Conservation (phyloP, 208 protist genomes). For the Crithidia brevicula region DNA sequence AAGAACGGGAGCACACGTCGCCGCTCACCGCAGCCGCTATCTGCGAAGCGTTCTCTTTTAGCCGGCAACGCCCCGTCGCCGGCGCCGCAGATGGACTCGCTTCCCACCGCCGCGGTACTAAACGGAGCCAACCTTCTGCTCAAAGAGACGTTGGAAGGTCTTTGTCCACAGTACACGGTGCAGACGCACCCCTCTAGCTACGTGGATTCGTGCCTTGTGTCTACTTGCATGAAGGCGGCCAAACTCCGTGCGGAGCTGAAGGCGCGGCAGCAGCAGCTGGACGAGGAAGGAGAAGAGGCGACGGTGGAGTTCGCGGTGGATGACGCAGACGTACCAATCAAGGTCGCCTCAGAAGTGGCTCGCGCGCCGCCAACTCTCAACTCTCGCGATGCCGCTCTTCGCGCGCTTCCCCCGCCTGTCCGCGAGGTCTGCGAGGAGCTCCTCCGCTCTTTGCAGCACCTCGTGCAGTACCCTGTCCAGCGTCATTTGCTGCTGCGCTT, state of each 20-base stretch:
- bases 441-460: conserved; percentile 42
- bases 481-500: conserved; percentile 61
- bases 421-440: conserved; percentile 42
- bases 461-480: conserved; percentile 61
- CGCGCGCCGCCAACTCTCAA: not conserved
- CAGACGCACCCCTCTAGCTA: conserved; percentile 54
- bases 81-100: not conserved
- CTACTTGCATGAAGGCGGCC: conserved; percentile 45
- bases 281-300: not conserved
- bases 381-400: conserved; percentile 12
- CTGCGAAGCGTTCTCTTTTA: not conserved
- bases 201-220: conserved; percentile 57
- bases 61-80: not conserved
- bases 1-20: not conserved
- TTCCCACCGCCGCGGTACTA: not conserved
- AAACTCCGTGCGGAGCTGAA: conserved; percentile 9
- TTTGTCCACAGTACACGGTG: conserved; percentile 62
- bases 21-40: conserved; percentile 7
- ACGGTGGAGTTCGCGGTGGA: conserved; percentile 2
- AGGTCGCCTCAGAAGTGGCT: not conserved
- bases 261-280: conserved; percentile 6
- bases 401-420: conserved; percentile 10
- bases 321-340: not conserved
- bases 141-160: conserved; percentile 36
- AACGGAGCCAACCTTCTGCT: conserved; percentile 24